Evolutionary conservation across 208 protist genomes (phyloP).

Genomic region (Lotmaria passim): DNA sequence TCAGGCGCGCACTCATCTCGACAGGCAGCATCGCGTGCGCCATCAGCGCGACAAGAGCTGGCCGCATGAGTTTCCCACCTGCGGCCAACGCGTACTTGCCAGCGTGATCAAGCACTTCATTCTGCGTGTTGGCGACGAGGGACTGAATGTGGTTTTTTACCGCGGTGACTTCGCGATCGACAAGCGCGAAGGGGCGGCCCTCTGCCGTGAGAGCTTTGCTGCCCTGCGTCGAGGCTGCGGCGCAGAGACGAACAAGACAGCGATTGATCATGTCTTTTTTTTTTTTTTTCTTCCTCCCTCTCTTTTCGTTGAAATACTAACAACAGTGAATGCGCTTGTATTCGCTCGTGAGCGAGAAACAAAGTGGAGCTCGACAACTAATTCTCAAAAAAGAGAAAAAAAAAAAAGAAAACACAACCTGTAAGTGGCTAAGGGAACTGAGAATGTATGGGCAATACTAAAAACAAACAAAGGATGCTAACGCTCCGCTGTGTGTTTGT

Average conservation of each 20-base stretch:
- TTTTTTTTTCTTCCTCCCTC: slow-evolving; percentile 5
- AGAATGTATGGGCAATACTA: too few relatives aligned
- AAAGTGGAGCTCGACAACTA: too few relatives aligned
- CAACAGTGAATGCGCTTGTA: neutral
- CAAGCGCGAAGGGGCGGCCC: slow-evolving; percentile 61
- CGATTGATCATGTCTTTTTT: slow-evolving; percentile 22
- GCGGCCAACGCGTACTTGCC: slow-evolving; percentile 68
- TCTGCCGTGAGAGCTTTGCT: slow-evolving; percentile 49
- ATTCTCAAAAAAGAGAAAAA: neutral
- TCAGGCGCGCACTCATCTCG: slow-evolving; percentile 48
- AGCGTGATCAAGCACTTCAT: slow-evolving; percentile 83
- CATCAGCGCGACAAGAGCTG: slow-evolving; percentile 79
- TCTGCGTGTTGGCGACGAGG: slow-evolving; percentile 66
- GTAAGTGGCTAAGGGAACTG: too few relatives aligned
- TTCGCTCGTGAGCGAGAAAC: neutral
- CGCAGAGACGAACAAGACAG: slow-evolving; percentile 7
- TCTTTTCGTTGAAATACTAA: neutral
- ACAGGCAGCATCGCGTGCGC: slow-evolving; percentile 71
- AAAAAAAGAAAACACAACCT: neutral
- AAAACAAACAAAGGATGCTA: too few relatives aligned
- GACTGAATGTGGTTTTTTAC: slow-evolving; percentile 65
- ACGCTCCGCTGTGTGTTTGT: too few relatives aligned
- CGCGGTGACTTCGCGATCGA: slow-evolving; percentile 66
- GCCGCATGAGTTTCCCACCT: slow-evolving; percentile 83
- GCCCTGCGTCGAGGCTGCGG: slow-evolving; percentile 30